Evolutionary conservation across 2,329 filamentous ascomycete genomes (phyloP), one percentile per base, ranked within the genome.

Genomic region (Colletotrichum tamarilloi): DNA sequence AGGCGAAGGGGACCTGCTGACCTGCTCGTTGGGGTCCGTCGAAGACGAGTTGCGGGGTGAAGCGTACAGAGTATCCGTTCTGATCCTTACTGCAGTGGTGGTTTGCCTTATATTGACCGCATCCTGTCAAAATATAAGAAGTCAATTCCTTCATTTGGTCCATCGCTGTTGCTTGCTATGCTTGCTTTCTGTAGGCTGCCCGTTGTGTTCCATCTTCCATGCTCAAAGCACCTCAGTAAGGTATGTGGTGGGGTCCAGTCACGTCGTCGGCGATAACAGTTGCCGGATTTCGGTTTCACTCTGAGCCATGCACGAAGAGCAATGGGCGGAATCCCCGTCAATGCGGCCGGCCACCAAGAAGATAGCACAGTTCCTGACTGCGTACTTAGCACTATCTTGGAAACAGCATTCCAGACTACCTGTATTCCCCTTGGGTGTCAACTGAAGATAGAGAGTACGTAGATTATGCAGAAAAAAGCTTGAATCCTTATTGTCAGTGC

Each of bases 381-480:
- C 30, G 30, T 49, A n/a, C 42, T 19, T 9, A 12, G 11, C n/a
- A 49, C 19, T 7, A 26, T 69, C 53, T 35, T 42, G 35, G 28
- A 55, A n/a, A 53, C 22, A n/a, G 14, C 42, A n/a, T 22, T 5
- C 57, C 19, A 55, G 22, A 42, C n/a, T 35, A 42, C 3, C 5
- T 26, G 24, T 38, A 16, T 55, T 38, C n/a, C 26, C 55, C 55
- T 60, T 35, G 57, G 14, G n/a, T 64, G 67, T 60, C 53, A 65
- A 73, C 66, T 60, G 58, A 69, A 64, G 59, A 64, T 32, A 19
- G 70, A 58, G 35, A 46, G 70, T 55, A 63, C 46, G 66, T 42
- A 63, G 46, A 59, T 69, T 55, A 28, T 64, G 66, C 67, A 46
- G 19, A 56, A 59, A 65, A 73, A 69, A 73, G 59, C 66, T 69